phyloP scores from a whole-genome alignment of 1,139 yeast genomes.

The Blastobotrys proliferans region DNA sequence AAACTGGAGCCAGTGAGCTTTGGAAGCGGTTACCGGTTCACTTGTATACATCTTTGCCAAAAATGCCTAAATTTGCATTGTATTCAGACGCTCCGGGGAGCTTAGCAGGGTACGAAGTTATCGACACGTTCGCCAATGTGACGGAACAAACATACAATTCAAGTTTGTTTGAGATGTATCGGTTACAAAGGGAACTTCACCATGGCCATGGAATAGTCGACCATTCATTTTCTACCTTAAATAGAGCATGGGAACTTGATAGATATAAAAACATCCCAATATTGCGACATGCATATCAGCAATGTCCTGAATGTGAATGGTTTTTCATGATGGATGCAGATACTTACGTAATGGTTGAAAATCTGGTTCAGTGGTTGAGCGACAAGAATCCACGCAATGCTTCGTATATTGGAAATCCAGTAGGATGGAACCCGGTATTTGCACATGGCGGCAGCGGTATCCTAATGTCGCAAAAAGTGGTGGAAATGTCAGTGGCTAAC shows the following conservation, averaged over 20 bases:
- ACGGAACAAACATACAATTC: slow-evolving; percentile 25
- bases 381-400: slow-evolving; percentile 27
- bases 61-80: slow-evolving; percentile 34
- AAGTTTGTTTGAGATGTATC: slow-evolving; percentile 29
- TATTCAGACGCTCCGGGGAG: slow-evolving; percentile 34
- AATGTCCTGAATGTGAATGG: slow-evolving; percentile 33
- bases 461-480: slow-evolving; percentile 32
- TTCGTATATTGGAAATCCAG: slow-evolving; percentile 33
- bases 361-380: slow-evolving; percentile 26
- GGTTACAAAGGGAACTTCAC: too few relatives aligned
- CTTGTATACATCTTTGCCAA: slow-evolving; percentile 34
- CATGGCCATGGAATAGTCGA: too few relatives aligned
- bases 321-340: slow-evolving; percentile 38
- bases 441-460: slow-evolving; percentile 41
- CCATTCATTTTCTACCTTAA: slow-evolving; percentile 1
- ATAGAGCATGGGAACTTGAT: not conserved
- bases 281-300: slow-evolving; percentile 34
- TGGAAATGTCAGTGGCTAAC: slow-evolving; percentile 26
- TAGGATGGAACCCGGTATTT: slow-evolving; percentile 25
- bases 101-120: slow-evolving; percentile 34
- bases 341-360: slow-evolving; percentile 32
- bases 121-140: slow-evolving; percentile 32
- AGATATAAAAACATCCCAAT: slow-evolving; percentile 33
- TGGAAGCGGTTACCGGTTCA: slow-evolving; percentile 40
- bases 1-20: slow-evolving; percentile 37